A percentile compares a stretch with the other conserved stretches of the same genome.
Evolutionary conservation across 2,329 filamentous ascomycete species (phyloP).

Genomic region (Microascus cirrosus): DNA sequence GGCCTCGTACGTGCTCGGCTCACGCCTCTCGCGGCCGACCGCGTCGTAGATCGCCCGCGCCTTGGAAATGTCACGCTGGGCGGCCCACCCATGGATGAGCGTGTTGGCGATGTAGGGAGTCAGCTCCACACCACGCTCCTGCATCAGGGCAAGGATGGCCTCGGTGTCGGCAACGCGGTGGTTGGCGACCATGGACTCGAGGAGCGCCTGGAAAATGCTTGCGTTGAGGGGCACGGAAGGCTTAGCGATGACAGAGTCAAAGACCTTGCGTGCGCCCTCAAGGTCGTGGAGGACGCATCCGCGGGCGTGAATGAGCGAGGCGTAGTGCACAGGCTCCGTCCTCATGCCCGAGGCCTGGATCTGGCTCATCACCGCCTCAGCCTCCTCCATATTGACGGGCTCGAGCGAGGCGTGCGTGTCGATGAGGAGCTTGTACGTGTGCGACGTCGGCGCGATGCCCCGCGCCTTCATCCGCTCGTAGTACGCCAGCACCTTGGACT

Average conservation of each 20-base stretch:
- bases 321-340: conserved; percentile 90
- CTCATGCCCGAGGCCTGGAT: conserved; percentile 65
- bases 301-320: conserved; percentile 88
- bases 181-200: conserved; percentile 95
- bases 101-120: conserved; percentile 98
- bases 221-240: conserved; percentile 60
- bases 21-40: conserved; percentile 68
- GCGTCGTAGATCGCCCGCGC: conserved; percentile 68
- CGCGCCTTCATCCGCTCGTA: conserved; percentile 88
- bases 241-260: conserved; percentile 68
- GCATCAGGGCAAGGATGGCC: conserved; percentile 66
- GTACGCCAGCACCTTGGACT: conserved; percentile 84
- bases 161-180: conserved; percentile 71
- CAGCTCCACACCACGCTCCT: conserved; percentile 60
- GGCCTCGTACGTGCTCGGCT: conserved; percentile 96
- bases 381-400: conserved; percentile 77
- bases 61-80: conserved; percentile 68
- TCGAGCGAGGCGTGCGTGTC: conserved; percentile 92
- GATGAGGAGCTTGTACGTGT: conserved; percentile 95
- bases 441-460: conserved; percentile 81
- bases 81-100: conserved; percentile 91
- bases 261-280: conserved; percentile 67
- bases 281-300: conserved; percentile 92
- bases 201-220: conserved; percentile 91
- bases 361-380: conserved; percentile 69